Conservation (phyloP, 2,329 filamentous ascomycete genomes). For the Fusarium sp. region DNA sequence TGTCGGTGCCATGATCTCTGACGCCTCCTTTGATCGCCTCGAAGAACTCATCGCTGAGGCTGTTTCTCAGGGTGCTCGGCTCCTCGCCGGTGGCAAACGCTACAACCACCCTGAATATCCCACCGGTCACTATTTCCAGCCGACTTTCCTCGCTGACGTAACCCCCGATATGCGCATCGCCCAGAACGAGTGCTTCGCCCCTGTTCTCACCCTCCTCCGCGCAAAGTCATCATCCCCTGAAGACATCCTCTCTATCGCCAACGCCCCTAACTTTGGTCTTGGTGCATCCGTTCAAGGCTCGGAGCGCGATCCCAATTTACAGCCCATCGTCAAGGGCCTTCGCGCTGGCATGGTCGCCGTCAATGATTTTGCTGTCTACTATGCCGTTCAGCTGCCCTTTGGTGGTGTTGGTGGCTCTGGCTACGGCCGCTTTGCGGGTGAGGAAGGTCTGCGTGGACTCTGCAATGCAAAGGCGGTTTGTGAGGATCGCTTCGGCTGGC, state of each 20-base stretch:
- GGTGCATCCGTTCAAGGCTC: slow-evolving; percentile 89
- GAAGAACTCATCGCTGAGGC: slow-evolving; percentile 83
- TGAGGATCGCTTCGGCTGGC: slow-evolving; percentile 73
- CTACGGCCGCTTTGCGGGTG: slow-evolving; percentile 92
- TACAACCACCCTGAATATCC: slow-evolving; percentile 78
- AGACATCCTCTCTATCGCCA: slow-evolving; percentile 81
- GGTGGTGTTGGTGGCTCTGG: slow-evolving; percentile 90
- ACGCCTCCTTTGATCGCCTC: slow-evolving; percentile 77
- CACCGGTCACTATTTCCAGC: slow-evolving; percentile 88
- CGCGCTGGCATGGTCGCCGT: slow-evolving; percentile 91
- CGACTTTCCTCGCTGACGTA: slow-evolving; percentile 92
- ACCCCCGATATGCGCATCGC: slow-evolving; percentile 87
- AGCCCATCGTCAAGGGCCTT: slow-evolving; percentile 73
- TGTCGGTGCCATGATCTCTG: slow-evolving; percentile 90
- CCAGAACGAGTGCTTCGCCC: slow-evolving; percentile 91
- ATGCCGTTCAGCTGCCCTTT: slow-evolving; percentile 94
- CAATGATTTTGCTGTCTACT: slow-evolving; percentile 95
- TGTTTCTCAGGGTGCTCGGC: slow-evolving; percentile 79
- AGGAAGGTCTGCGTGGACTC: slow-evolving; percentile 84
- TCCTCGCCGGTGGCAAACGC: slow-evolving; percentile 82
- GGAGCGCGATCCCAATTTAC: slow-evolving; percentile 68
- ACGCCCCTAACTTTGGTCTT: slow-evolving; percentile 85
- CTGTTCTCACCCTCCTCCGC: slow-evolving; percentile 87
- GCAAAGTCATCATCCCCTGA: slow-evolving; percentile 68
- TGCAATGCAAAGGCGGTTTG: slow-evolving; percentile 92